Evolutionary conservation across 139 green algal species (phyloP), one percentile per base, ranked within the genome.

Genomic region (Coccomyxa sp.): DNA sequence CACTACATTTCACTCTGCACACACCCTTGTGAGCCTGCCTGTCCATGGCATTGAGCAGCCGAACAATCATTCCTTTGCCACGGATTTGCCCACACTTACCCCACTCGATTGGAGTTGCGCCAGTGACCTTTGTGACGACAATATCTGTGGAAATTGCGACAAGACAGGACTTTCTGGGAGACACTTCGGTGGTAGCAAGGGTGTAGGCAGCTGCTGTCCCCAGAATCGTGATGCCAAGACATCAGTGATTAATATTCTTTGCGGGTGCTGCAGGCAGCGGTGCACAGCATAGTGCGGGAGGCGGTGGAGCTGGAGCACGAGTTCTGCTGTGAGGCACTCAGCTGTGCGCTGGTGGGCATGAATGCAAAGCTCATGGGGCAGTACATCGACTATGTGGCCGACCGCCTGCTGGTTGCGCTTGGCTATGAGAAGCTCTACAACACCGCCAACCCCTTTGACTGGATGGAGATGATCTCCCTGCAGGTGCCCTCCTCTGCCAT

Each of bases 401-500:
- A 96, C 83, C 89, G 91, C 25, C 87, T 96, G 77, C 85, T 96
- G 81, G 83, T 89, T 38, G 87, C 85, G 25, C 85, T 95, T 30
- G 90, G 91, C 7, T 86, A 89, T 81, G 57, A 86, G 21, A 91
- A 91, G 85, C 80, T 92, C 51, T 97, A 95, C 88, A 86, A 93
- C 60, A 76, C 82, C 14, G 15, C 51, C 31, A 97, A 97, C 88
- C 93, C 93, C 25, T 97, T 97, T 80, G 93, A 97, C 86, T 97
- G 90, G 90, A 97, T 97, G 93, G 93, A 97, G 83, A 88, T 95
- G 79, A 97, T 97, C 76, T 96, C 92, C 16, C 86, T 97, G 23
- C 93, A 95, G 89, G 81, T 80, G 71, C 66, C 21, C 81, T 51
- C 7, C 38, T 51, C 38, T 51, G 38, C 38, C 38, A 51, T 51